phyloP scores from a whole-genome alignment of 2,329 filamentous ascomycete species.

The Trichoderma breve region DNA sequence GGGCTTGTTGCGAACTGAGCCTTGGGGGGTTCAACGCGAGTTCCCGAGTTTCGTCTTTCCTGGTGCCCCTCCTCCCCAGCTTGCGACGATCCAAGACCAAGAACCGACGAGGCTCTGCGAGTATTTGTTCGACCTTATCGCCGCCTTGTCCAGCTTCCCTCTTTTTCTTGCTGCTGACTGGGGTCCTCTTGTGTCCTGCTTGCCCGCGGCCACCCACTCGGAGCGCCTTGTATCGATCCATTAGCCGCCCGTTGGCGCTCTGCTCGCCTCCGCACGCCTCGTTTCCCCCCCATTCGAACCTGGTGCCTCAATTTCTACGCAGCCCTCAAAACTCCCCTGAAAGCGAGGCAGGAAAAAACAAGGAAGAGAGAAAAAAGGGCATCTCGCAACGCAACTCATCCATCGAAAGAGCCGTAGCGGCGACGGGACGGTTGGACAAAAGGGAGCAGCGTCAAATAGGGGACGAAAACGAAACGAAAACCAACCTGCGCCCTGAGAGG shows the following conservation, averaged over 20 bases:
- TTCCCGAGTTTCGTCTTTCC: conserved; percentile 6
- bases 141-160: not conserved
- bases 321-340: conserved; percentile 1
- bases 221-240: conserved; percentile 5
- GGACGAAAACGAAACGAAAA: not conserved
- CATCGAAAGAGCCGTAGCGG: not conserved
- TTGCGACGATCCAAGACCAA: not conserved
- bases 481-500: not conserved
- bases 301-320: not conserved
- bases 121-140: not conserved
- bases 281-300: not conserved
- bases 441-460: not conserved
- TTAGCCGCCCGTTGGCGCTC: conserved; percentile 14
- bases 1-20: conserved; percentile 12
- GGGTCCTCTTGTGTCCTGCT: not conserved
- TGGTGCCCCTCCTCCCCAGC: conserved; percentile 13
- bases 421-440: not conserved
- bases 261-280: conserved; percentile 15
- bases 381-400: not conserved
- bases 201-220: not conserved
- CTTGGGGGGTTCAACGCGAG: conserved; percentile 5
- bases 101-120: not conserved
- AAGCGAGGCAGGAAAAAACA: not conserved
- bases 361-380: not conserved
- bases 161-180: not conserved